A percentile compares a stretch with the other conserved stretches of the same genome.
phyloP scores from a whole-genome alignment of 257 asterid genomes.

The Lantana camara region DNA sequence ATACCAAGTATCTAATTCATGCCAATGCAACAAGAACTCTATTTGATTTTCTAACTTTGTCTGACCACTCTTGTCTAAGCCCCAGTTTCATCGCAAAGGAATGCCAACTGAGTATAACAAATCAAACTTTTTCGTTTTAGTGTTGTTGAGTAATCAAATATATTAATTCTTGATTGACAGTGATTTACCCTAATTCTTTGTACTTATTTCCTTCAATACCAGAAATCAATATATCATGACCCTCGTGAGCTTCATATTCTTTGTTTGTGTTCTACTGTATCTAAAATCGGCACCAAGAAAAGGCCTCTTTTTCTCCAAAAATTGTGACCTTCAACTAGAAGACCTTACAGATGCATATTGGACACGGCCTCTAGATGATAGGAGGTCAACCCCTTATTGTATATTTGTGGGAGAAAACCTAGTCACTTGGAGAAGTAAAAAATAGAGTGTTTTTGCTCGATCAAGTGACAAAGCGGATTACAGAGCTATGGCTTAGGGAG shows the following conservation, averaged over 20 bases:
- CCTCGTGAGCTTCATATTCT: background rate
- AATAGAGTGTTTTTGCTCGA: too few species aligned
- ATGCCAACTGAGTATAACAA: constrained; percentile 15
- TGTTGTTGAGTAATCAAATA: too few species aligned
- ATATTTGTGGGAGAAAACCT: too few species aligned
- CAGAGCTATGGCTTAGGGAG: too few species aligned
- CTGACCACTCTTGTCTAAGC: constrained; percentile 20
- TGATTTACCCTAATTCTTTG: too few species aligned
- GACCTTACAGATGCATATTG: background rate
- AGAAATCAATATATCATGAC: background rate
- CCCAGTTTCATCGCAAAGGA: background rate
- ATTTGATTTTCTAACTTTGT: background rate
- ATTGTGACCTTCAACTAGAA: background rate
- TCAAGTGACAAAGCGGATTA: too few species aligned
- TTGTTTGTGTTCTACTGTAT: background rate
- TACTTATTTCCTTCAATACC: too few species aligned
- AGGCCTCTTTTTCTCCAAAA: background rate
- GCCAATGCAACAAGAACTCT: background rate
- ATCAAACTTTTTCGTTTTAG: constrained; percentile 7
- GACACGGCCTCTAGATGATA: background rate
- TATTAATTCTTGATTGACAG: too few species aligned
- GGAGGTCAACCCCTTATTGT: background rate
- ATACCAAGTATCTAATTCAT: background rate
- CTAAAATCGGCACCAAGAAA: background rate
- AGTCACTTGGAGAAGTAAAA: background rate